Evolutionary conservation across 345 rosid genomes (phyloP).

Genomic region (Gossypium australe): DNA sequence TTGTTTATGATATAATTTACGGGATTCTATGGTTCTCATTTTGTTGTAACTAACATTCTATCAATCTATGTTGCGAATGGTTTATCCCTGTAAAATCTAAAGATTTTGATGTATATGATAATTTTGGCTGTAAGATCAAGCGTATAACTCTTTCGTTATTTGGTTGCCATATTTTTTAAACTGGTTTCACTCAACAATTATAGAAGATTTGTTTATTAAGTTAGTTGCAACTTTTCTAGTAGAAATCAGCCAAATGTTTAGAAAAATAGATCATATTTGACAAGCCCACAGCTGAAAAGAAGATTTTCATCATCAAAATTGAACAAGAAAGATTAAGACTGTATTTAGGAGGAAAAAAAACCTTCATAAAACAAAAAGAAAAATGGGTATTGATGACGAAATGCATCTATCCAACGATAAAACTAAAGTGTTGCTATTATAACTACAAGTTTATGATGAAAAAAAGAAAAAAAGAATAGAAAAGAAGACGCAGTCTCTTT

Average conservation of each 20-base stretch:
- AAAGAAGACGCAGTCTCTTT: neutral
- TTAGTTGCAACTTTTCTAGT: neutral
- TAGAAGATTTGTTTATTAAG: neutral
- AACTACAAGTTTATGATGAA: neutral
- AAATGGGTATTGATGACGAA: neutral
- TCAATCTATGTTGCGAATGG: neutral
- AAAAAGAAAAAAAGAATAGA: too few species aligned
- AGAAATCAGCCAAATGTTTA: neutral
- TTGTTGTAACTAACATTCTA: neutral
- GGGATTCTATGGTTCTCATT: neutral
- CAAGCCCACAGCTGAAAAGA: neutral
- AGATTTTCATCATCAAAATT: neutral
- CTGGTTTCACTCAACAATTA: neutral
- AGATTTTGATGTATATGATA: slow-evolving; percentile 19
- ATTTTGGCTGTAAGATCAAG: neutral
- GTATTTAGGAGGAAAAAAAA: neutral
- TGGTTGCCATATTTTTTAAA: too few species aligned
- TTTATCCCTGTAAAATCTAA: slow-evolving; percentile 19
- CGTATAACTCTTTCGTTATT: too few species aligned
- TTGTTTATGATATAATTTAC: neutral
- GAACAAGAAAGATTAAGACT: neutral
- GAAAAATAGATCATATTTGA: too few species aligned
- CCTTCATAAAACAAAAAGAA: neutral
- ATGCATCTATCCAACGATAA: neutral
- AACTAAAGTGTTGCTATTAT: neutral